phyloP scores from a whole-genome alignment of 257 asterid species.

The Anisodus tanguticus region DNA sequence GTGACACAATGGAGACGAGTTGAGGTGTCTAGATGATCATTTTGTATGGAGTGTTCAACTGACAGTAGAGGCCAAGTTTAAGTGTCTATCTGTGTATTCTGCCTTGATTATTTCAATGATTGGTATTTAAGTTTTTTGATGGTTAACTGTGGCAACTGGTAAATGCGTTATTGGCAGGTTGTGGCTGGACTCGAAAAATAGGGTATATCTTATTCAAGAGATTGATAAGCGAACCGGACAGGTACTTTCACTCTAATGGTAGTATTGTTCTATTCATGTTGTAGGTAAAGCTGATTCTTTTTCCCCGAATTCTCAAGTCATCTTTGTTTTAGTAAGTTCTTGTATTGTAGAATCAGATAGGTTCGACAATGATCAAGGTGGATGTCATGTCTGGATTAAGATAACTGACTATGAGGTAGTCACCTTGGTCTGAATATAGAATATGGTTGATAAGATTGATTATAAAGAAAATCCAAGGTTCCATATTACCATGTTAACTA shows the following conservation, averaged over 20 bases:
- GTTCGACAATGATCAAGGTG: constrained; percentile 14
- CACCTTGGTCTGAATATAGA: not conserved
- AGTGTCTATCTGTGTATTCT: no score
- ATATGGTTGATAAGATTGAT: constrained; percentile 12
- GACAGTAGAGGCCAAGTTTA: no score
- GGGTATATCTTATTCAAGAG: constrained; percentile 59
- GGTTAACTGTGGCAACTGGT: constrained; percentile 30
- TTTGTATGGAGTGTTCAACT: no score
- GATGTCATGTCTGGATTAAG: not conserved
- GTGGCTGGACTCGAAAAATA: constrained; percentile 84
- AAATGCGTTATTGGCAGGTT: constrained; percentile 47
- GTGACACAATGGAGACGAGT: no score
- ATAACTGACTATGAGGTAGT: not conserved
- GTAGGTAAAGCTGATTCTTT: constrained; percentile 20
- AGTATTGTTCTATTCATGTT: not conserved
- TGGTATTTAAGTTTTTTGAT: not conserved
- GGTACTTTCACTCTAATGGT: constrained; percentile 42
- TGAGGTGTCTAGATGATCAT: no score
- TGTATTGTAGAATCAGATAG: not conserved
- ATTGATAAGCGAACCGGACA: constrained; percentile 76
- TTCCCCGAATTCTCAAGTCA: not conserved
- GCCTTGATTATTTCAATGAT: not conserved
- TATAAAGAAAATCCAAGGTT: not conserved
- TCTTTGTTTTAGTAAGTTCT: constrained; percentile 5
- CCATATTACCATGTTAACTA: not conserved